phyloP scores from a whole-genome alignment of 2,329 filamentous ascomycete species.

The Drechslerella dactyloides region DNA sequence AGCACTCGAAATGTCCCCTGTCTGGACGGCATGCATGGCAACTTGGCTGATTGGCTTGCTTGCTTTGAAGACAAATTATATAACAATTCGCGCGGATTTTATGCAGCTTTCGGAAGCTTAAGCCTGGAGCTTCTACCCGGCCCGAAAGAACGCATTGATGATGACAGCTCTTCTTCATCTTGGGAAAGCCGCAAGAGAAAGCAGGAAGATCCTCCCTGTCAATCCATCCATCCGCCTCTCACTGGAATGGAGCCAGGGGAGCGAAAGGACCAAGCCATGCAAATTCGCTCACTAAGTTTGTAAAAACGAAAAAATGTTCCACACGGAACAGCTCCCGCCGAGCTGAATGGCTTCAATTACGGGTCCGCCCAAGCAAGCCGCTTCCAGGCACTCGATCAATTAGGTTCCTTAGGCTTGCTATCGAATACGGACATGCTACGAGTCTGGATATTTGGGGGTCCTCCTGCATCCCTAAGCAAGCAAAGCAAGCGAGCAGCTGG shows the following conservation, averaged over 20 bases:
- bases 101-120: slow-evolving; percentile 1
- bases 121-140: background rate
- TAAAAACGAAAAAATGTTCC: slow-evolving; percentile 28
- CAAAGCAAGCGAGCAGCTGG: background rate
- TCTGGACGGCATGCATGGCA: slow-evolving; percentile 5
- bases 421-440: slow-evolving; percentile 5
- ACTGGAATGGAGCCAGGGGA: background rate
- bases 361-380: background rate
- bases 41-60: background rate
- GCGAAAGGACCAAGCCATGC: slow-evolving; percentile 19
- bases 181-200: slow-evolving; percentile 19
- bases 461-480: background rate
- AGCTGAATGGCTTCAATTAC: slow-evolving; percentile 8
- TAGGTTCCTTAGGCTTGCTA: slow-evolving; percentile 21
- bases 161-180: slow-evolving; percentile 29
- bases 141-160: slow-evolving; percentile 8
- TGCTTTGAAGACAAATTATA: background rate
- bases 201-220: slow-evolving; percentile 30
- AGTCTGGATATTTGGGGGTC: slow-evolving; percentile 11
- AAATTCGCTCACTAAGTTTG: slow-evolving; percentile 21
- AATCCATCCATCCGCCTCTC: slow-evolving; percentile 23
- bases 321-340: slow-evolving; percentile 49
- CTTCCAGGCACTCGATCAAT: slow-evolving; percentile 9
- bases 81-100: background rate
- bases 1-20: slow-evolving; percentile 25